Evolutionary conservation across 2,329 filamentous ascomycete species (phyloP).

Genomic region (Exserohilum turcica): DNA sequence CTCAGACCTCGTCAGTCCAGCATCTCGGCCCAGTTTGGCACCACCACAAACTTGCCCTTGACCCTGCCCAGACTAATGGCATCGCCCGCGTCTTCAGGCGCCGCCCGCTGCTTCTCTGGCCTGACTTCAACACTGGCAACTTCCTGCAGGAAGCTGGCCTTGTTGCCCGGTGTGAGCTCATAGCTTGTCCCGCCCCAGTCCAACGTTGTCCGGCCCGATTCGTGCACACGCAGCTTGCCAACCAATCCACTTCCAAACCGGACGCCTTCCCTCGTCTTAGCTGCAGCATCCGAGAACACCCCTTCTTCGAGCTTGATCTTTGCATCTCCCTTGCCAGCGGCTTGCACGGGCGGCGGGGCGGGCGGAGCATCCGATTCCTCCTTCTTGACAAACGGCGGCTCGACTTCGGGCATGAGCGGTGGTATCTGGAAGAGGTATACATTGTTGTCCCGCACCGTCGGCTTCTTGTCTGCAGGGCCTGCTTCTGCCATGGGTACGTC

Average conservation of each 20-base stretch:
- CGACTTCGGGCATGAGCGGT: conserved; percentile 64
- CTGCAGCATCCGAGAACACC: conserved; percentile 25
- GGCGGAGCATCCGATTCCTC: conserved; percentile 25
- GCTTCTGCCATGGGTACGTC: conserved; percentile 48
- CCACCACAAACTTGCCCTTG: conserved; percentile 68
- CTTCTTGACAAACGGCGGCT: conserved; percentile 46
- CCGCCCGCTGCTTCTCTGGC: conserved; percentile 43
- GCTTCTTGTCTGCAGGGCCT: conserved; percentile 23
- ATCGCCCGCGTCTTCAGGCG: conserved; percentile 47
- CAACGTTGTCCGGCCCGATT: conserved; percentile 65
- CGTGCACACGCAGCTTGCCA: conserved; percentile 66
- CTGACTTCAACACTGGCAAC: conserved; percentile 51
- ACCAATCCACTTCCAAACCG: conserved; percentile 59
- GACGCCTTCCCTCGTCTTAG: conserved; percentile 27
- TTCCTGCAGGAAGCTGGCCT: conserved; percentile 65
- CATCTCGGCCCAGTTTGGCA: conserved; percentile 64
- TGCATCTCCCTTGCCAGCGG: conserved; percentile 22
- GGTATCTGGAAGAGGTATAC: conserved; percentile 69
- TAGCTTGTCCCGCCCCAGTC: conserved; percentile 67
- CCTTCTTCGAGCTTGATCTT: conserved; percentile 43
- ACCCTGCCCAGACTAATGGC: conserved; percentile 65
- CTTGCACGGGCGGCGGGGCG: conserved; percentile 17
- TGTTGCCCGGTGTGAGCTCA: conserved; percentile 61
- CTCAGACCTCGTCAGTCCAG: conserved; percentile 40
- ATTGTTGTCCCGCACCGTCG: conserved; percentile 54